These are phyloP conservation scores for Picea sitchensis DNA, from an alignment of 75 land plant genomes.

Conservation along the genomic window DNA sequence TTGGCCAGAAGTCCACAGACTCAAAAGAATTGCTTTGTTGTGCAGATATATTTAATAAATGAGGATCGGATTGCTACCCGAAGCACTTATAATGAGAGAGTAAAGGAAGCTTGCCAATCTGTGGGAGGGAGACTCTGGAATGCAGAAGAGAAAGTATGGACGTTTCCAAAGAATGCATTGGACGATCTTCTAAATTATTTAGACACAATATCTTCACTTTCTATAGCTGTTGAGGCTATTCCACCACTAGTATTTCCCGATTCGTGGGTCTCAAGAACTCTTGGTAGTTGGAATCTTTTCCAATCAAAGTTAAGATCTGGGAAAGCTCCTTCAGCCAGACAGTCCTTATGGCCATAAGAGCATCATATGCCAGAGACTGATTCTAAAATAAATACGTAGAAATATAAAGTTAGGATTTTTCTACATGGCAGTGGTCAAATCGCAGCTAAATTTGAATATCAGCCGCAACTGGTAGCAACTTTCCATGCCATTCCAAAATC, in stretches of 20 bases:
- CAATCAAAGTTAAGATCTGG: too few relatives aligned
- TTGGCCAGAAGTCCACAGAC: not conserved
- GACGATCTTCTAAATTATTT: constrained; percentile 27
- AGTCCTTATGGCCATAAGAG: too few relatives aligned
- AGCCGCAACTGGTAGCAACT: too few relatives aligned
- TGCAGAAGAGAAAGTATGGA: constrained; percentile 42
- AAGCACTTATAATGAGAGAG: constrained; percentile 28
- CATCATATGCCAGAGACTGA: too few relatives aligned
- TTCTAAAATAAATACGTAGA: too few relatives aligned
- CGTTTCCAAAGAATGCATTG: constrained; percentile 19
- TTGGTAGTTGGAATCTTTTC: too few relatives aligned
- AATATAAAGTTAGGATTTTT: too few relatives aligned
- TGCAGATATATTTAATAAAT: constrained; percentile 20
- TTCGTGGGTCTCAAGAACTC: not conserved
- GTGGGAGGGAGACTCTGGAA: constrained; percentile 36
- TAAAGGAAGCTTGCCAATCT: constrained; percentile 38
- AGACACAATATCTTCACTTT: constrained; percentile 18
- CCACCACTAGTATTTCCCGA: constrained; percentile 1
- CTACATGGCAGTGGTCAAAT: too few relatives aligned
- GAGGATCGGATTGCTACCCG: constrained; percentile 29
- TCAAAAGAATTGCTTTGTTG: constrained; percentile 8
- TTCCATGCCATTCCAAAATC: too few relatives aligned
- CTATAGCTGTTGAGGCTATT: constrained; percentile 11
- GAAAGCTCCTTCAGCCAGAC: too few relatives aligned
- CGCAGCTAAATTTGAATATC: too few relatives aligned